phyloP scores from a whole-genome alignment of 805 yeast genomes.

The Clavispora santaluciae region DNA sequence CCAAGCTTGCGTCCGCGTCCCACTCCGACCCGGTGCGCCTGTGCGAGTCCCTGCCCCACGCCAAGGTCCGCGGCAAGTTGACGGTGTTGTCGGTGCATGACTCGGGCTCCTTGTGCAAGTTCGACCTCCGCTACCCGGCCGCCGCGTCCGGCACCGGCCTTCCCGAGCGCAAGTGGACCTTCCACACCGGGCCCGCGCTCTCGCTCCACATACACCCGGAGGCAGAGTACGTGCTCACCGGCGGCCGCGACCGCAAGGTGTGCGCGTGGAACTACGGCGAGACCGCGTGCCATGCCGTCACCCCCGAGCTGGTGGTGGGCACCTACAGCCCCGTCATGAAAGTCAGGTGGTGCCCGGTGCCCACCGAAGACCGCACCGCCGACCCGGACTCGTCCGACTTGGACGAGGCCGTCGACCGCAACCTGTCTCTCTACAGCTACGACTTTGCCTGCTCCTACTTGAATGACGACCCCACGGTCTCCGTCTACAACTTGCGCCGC shows the following conservation, averaged over 20 bases:
- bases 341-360: slow-evolving; percentile 54
- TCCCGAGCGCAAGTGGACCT: slow-evolving; percentile 75
- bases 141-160: slow-evolving; percentile 20
- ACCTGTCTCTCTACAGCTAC: slow-evolving; percentile 45
- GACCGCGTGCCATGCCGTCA: slow-evolving; percentile 13
- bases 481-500: slow-evolving; percentile 65
- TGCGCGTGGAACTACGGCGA: slow-evolving; percentile 64
- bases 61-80: slow-evolving; percentile 35
- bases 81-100: slow-evolving; percentile 77
- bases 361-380: slow-evolving; percentile 27
- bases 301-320: slow-evolving; percentile 67
- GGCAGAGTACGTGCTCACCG: slow-evolving; percentile 75
- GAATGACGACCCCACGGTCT: slow-evolving; percentile 66
- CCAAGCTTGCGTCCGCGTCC: slow-evolving; percentile 45
- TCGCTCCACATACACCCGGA: slow-evolving; percentile 87
- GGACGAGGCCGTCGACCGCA: slow-evolving; percentile 11
- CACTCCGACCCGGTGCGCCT: slow-evolving; percentile 68
- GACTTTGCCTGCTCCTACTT: slow-evolving; percentile 71
- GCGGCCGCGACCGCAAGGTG: slow-evolving; percentile 85
- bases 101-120: slow-evolving; percentile 79
- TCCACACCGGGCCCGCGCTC: slow-evolving; percentile 89
- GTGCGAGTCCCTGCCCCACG: slow-evolving; percentile 50
- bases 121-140: slow-evolving; percentile 60
- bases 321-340: slow-evolving; percentile 77
- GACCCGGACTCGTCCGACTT: slow-evolving; percentile 2